phyloP scores from a whole-genome alignment of 2,329 filamentous ascomycete species.

The Cladophialophora carrionii region DNA sequence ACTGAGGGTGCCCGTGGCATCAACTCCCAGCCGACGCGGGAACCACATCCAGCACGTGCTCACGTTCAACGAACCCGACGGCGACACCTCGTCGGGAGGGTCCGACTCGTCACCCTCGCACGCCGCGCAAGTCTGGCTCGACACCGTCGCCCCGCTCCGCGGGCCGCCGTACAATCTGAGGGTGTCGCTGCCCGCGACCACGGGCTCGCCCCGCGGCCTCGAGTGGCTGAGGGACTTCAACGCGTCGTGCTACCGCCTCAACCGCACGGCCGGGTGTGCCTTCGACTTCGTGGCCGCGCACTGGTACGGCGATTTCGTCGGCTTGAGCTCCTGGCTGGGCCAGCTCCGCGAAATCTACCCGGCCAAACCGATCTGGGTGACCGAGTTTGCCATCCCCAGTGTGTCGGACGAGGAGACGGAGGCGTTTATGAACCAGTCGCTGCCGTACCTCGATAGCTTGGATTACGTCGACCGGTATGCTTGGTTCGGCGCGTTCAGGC shows the following conservation, averaged over 20 bases:
- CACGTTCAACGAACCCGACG: conserved; percentile 81
- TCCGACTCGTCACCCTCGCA: conserved; percentile 61
- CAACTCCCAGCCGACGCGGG: conserved; percentile 26
- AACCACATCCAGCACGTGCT: conserved; percentile 69
- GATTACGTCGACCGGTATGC: conserved; percentile 61
- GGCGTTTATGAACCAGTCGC: conserved; percentile 68
- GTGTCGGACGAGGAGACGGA: conserved; percentile 56
- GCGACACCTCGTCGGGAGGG: conserved; percentile 59
- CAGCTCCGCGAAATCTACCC: conserved; percentile 47
- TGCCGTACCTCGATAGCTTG: conserved; percentile 68
- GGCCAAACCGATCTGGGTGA: conserved; percentile 71
- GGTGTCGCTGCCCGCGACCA: conserved; percentile 71
- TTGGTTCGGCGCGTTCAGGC: conserved; percentile 76
- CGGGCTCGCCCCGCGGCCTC: conserved; percentile 63
- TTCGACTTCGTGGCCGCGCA: conserved; percentile 58
- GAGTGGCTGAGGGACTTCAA: conserved; percentile 68
- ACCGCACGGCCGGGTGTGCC: conserved; percentile 59
- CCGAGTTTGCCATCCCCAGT: conserved; percentile 69
- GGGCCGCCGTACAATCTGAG: conserved; percentile 56
- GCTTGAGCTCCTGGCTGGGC: conserved; percentile 45
- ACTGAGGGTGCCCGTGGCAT: neutral
- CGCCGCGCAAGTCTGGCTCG: conserved; percentile 71
- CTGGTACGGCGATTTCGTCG: conserved; percentile 51
- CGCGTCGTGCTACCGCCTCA: conserved; percentile 45
- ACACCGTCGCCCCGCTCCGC: conserved; percentile 70